These are phyloP conservation scores for Alisma plantagoaquatica DNA, from an alignment of 106 monocot genomes.

Conservation along the genomic window DNA sequence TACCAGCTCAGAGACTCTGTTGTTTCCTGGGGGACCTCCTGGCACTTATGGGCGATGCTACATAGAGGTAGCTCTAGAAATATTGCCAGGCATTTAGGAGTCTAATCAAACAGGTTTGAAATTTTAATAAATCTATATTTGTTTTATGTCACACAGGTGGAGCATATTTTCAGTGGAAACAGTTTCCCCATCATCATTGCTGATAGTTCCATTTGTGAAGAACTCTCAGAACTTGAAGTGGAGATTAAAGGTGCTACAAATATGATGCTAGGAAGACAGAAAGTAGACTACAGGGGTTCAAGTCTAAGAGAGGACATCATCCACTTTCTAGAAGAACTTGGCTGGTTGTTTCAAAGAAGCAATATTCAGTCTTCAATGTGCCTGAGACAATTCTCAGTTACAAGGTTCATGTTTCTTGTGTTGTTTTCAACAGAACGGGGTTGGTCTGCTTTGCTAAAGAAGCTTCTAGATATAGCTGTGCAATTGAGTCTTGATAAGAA, in stretches of 20 bases:
- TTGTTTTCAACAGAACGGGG: slow-evolving; percentile 73
- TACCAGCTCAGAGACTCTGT: slow-evolving; percentile 60
- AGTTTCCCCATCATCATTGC: slow-evolving; percentile 84
- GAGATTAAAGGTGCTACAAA: slow-evolving; percentile 39
- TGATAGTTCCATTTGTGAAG: slow-evolving; percentile 54
- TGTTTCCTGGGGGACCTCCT: slow-evolving; percentile 48
- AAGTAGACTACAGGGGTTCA: slow-evolving; percentile 18
- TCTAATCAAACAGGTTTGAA: too few species aligned
- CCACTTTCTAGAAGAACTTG: slow-evolving; percentile 91
- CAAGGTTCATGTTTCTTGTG: slow-evolving; percentile 70
- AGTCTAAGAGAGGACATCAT: slow-evolving; percentile 50
- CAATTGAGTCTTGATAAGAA: slow-evolving; percentile 29
- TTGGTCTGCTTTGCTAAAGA: slow-evolving; percentile 43
- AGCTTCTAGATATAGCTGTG: slow-evolving; percentile 58
- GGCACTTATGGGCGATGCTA: slow-evolving; percentile 69
- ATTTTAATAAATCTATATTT: too few species aligned
- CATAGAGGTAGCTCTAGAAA: slow-evolving; percentile 89
- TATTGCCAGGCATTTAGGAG: too few species aligned
- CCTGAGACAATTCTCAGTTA: slow-evolving; percentile 37
- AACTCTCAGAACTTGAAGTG: slow-evolving; percentile 62
- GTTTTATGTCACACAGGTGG: slow-evolving; percentile 46
- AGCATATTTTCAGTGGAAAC: slow-evolving; percentile 92
- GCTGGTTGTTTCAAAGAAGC: slow-evolving; percentile 89
- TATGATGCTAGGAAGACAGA: slow-evolving; percentile 22
- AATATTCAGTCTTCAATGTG: neutral